Evolutionary conservation across 192 early-diverging fungal species (phyloP), one percentile per base, ranked within the genome.

Genomic region (Dissophora globulifera): DNA sequence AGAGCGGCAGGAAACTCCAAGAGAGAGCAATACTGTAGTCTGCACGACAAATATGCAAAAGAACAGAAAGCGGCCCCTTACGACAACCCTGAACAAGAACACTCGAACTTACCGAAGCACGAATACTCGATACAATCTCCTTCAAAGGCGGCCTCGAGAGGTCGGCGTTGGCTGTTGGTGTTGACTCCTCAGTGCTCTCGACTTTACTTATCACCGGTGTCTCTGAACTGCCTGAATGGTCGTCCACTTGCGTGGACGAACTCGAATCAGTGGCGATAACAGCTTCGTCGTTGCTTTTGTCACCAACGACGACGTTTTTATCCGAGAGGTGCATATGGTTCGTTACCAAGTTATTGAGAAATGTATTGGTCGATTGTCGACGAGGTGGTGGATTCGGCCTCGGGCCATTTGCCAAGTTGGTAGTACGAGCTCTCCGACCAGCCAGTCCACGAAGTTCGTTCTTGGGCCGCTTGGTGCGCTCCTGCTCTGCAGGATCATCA

Each of bases 391-490:
- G 56, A 3, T n/a, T 42, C 1, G 4, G 56, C 15, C 22, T 42
- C 1, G 4, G 23, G n/a, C 17, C 9, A 10, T 56, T 4, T 8
- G n/a, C 9, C 32, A 27, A 40, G 19, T 19, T 4, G 0, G 19
- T 22, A 16, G 40, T 35, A 15, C 55, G 46, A 50, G 47, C 31
- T 42, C 22, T 25, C 9, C 55, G 48, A 19, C 65, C 47, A 2
- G 3, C 65, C 22, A 29, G 20, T 15, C 65, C 26, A 42, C 33
- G 46, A 31, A 32, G 38, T 32, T 57, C 54, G 19, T 17, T 58
- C 38, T 50, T 67, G 0, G 32, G 23, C 8, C 65, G 40, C 29
- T 67, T 67, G 12, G 57, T 67, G 27, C 65, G 57, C 12, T 38
- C 46, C 5, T 1, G 10, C 12, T 40, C 54, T 10, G 20, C 22